Base-by-base conservation (phyloP, 805 yeast genomes). In the Lachancea mirantina region DNA sequence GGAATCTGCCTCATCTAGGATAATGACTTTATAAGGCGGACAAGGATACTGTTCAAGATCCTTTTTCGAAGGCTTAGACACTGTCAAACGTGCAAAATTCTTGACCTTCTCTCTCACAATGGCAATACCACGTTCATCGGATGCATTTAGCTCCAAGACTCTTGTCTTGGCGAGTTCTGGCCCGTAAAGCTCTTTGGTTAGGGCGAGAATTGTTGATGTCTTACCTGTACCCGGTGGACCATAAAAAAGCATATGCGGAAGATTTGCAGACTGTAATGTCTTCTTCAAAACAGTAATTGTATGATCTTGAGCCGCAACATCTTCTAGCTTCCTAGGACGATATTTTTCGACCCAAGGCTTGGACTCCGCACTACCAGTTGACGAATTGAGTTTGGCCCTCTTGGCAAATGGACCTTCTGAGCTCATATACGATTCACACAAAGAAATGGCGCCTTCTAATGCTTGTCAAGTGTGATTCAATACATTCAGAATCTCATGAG, bases 151-250 rank as follows among this genome's bases (percentile, higher is more conserved):
- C 52, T 84, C 95, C 38, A 84, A 58, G 1, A 84, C 92, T 47
- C 95, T 68, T 11, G 76, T 57, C 47, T 77, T 78, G 52, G 70
- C 70, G 23, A 84, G 63, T 5, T 57, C 58, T 2, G 94, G 94
- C 0, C 84, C 95, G 54, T 76, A 84, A 19, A 84, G 57, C 50
- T 84, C 84, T 45, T 72, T 78, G 3, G 94, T 85, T 44, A 84
- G 62, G 3, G 95, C 95, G 35, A 85, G 62, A 19, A 84, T 79
- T 0, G 95, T 85, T 2, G 95, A 84, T 0, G 95, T 84, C 49
- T 84, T 84, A 41, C 95, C 95, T 0, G 94, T 84, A 13, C 95
- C 95, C 29, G 95, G 95, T 1, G 95, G 95, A 0, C 95, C 95
- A 52, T 84, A 85, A 61, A 84, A 84, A 23, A 84, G 60, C 92